Conservation (phyloP, 495 filamentous ascomycete genomes). For the Aspergillus panamensis region DNA sequence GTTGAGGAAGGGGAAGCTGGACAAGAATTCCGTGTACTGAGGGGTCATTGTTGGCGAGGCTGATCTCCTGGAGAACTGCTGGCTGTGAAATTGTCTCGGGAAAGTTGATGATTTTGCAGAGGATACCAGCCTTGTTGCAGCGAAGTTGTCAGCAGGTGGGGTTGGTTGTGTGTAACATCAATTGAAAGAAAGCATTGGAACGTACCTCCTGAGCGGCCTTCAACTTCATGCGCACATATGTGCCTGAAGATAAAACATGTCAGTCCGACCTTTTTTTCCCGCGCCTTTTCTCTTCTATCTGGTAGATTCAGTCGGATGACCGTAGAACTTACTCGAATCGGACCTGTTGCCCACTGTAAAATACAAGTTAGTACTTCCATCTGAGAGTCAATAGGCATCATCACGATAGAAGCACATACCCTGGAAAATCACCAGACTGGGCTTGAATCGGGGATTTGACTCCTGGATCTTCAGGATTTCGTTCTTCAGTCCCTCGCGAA, state of each 20-base stretch:
- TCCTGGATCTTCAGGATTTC: constrained; percentile 80
- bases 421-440: constrained; percentile 88
- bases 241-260: constrained; percentile 55
- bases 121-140: constrained; percentile 70
- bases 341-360: constrained; percentile 73
- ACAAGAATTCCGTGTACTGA: constrained; percentile 89
- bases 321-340: constrained; percentile 73
- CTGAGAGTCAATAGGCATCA: background rate
- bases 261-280: constrained; percentile 17
- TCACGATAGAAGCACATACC: constrained; percentile 47
- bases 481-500: constrained; percentile 70
- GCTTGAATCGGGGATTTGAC: constrained; percentile 79
- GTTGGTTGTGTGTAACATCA: background rate
- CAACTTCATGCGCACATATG: constrained; percentile 99
- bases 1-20: constrained; percentile 82
- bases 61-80: constrained; percentile 80
- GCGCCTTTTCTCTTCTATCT: background rate
- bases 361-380: constrained; percentile 14
- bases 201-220: constrained; percentile 91
- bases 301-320: background rate
- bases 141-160: constrained; percentile 12
- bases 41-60: constrained; percentile 80
- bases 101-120: constrained; percentile 78
- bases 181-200: constrained; percentile 7
- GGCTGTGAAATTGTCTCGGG: constrained; percentile 76